A percentile compares a stretch with the other conserved stretches of the same genome.
Conservation (phyloP, 192 early-diverging fungal genomes). For the Entrophospora sp. region DNA sequence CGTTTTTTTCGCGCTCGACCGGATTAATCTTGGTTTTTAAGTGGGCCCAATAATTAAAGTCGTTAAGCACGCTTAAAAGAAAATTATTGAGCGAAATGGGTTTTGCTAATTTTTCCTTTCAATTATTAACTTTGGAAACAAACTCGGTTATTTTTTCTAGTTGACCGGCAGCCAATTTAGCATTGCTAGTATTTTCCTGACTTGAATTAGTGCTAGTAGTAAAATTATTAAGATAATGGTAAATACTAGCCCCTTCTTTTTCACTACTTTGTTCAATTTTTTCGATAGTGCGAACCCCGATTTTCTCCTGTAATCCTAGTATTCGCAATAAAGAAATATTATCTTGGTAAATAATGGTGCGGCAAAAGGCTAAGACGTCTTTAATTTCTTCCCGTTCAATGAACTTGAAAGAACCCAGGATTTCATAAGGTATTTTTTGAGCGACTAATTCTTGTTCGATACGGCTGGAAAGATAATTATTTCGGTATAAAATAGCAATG, state of each 20-base stretch:
- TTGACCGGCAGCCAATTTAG: too few relatives aligned
- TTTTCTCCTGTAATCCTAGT: neutral
- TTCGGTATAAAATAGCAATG: slow-evolving; percentile 6
- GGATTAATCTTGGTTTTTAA: neutral
- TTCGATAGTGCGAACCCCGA: neutral
- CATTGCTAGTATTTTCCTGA: neutral
- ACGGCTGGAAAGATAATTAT: slow-evolving; percentile 13
- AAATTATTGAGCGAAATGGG: neutral
- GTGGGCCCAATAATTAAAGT: slow-evolving; percentile 1
- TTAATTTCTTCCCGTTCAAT: slow-evolving; percentile 13
- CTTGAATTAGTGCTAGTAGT: neutral
- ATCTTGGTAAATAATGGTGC: neutral
- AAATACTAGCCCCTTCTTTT: neutral
- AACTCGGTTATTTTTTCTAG: neutral
- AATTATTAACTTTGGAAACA: neutral
- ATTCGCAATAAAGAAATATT: slow-evolving; percentile 1
- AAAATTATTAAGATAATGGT: slow-evolving; percentile 7
- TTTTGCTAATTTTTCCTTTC: neutral
- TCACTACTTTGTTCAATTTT: slow-evolving; percentile 13
- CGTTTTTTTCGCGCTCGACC: neutral
- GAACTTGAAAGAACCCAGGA: slow-evolving; percentile 2
- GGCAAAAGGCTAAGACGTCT: neutral
- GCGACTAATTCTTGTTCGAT: slow-evolving; percentile 1
- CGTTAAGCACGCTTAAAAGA: neutral
- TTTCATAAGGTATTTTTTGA: slow-evolving; percentile 10